Percentiles rank a stretch among this genome's conserved stretches.
Evolutionary conservation across 2,329 filamentous ascomycete genomes (phyloP).

Genomic region (Tolypocladium endophyticum): DNA sequence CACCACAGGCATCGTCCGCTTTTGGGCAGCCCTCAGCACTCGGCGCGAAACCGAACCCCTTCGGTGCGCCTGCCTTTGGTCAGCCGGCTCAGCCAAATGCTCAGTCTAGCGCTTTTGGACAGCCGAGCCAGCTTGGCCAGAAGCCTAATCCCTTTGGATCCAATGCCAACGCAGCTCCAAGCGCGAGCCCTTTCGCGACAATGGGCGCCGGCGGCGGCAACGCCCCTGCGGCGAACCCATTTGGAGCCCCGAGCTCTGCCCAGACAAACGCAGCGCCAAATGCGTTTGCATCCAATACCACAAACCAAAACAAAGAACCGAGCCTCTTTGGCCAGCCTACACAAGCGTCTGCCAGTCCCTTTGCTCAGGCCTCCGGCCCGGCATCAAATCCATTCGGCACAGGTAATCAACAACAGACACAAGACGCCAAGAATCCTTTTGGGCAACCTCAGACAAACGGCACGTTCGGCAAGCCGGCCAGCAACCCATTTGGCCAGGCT

Average conservation of each 20-base stretch:
- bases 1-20: slow-evolving; percentile 18
- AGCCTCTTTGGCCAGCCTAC: slow-evolving; percentile 13
- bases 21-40: slow-evolving; percentile 31
- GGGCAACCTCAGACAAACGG: slow-evolving; percentile 7
- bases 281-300: slow-evolving; percentile 4
- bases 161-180: slow-evolving; percentile 6
- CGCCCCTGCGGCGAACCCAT: slow-evolving; percentile 14
- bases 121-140: slow-evolving; percentile 23
- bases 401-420: slow-evolving; percentile 6
- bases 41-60: slow-evolving; percentile 22
- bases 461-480: slow-evolving; percentile 5
- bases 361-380: slow-evolving; percentile 13
- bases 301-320: slow-evolving; percentile 2
- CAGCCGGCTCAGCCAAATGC: slow-evolving; percentile 22
- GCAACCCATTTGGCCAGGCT: slow-evolving; percentile 3
- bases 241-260: slow-evolving; percentile 11
- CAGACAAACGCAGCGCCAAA: slow-evolving; percentile 4
- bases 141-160: slow-evolving; percentile 26
- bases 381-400: slow-evolving; percentile 18
- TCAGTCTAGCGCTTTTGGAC: slow-evolving; percentile 19
- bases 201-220: slow-evolving; percentile 8
- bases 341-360: slow-evolving; percentile 9
- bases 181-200: slow-evolving; percentile 14
- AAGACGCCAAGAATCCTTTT: slow-evolving; percentile 15
- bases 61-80: slow-evolving; percentile 21